Conservation (phyloP, 2,329 filamentous ascomycete genomes). For the Curvularia sp. region DNA sequence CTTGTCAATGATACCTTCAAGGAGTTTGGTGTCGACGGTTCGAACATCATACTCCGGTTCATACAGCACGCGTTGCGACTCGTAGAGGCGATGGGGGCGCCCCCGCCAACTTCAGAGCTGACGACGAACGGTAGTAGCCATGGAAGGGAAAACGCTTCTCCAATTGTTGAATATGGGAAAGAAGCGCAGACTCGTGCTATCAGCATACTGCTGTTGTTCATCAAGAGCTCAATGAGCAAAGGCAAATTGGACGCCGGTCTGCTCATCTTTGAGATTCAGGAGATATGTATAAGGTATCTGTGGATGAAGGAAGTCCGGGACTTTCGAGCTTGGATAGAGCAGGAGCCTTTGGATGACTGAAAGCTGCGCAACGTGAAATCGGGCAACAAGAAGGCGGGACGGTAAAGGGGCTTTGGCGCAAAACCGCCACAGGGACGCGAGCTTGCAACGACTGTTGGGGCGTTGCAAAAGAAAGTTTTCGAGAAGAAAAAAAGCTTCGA, state of each 20-base stretch:
- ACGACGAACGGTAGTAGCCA: constrained; percentile 7
- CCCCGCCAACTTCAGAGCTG: constrained; percentile 10
- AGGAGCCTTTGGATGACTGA: constrained; percentile 12
- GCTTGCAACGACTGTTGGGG: neutral
- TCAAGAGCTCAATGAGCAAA: constrained; percentile 49
- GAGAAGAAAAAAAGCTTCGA: neutral
- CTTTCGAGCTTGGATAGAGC: constrained; percentile 44
- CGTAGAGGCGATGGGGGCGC: constrained; percentile 42
- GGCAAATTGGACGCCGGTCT: constrained; percentile 38
- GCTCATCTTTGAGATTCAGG: constrained; percentile 52
- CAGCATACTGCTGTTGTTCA: constrained; percentile 49
- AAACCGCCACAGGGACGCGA: neutral
- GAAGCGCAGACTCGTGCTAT: constrained; percentile 49
- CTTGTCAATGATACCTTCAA: constrained; percentile 38
- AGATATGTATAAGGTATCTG: constrained; percentile 51
- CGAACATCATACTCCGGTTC: constrained; percentile 41
- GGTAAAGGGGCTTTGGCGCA: neutral
- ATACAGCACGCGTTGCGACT: constrained; percentile 50
- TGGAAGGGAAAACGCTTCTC: constrained; percentile 4
- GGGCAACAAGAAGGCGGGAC: neutral
- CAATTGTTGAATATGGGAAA: constrained; percentile 37
- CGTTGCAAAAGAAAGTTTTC: neutral
- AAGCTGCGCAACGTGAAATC: constrained; percentile 17
- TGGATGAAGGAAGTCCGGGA: constrained; percentile 53
- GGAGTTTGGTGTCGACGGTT: constrained; percentile 36